Evolutionary conservation across 768 basidiomycete species (phyloP), one percentile per base, ranked within the genome.

Genomic region (Russula sp.): DNA sequence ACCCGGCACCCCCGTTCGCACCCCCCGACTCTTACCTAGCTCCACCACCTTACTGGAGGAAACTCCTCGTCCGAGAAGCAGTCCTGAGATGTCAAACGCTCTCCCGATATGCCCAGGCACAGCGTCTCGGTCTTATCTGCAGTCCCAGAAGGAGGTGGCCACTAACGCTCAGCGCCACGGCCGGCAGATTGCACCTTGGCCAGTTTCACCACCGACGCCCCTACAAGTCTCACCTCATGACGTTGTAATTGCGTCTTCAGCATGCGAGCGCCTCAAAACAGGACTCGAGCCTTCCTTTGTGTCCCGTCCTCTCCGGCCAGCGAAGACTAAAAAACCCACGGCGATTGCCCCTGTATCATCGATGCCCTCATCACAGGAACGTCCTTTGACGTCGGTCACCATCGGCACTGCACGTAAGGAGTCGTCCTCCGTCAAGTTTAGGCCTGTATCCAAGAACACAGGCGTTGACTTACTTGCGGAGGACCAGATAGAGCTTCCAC

Each of bases 101-200:
- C 70, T 55, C 16, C 66, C 70, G 8, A 63, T 75, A 35, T 75
- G 76, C 49, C 72, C 72, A 34, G 77, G 74, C 66, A 72, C 71
- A 20, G 71, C 78, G 0, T 82, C 82, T 2, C 71, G 81, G 59
- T 81, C 84, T 0, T 85, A 84, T 62, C 75, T 76, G 0, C 77
- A 76, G 54, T 70, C 72, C 7, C 69, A 65, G n/a, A 68, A 67
- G 59, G 66, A 63, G 16, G 39, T 57, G 4, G 42, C 32, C 20
- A 44, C 56, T 7, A 53, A 66, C 22, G 51, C 64, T 48, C 63
- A 62, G 42, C 66, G 70, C 40, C 67, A 76, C 45, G 83, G 82
- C 0, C 80, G 82, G 70, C 84, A 80, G 60, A 89, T 89, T 54
- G 79, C 81, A 0, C 86, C 87, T 0, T 88, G 85, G 86, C 75